Conservation (phyloP, 1,284 basidiomycete genomes). For the Pterulicium gracile region DNA sequence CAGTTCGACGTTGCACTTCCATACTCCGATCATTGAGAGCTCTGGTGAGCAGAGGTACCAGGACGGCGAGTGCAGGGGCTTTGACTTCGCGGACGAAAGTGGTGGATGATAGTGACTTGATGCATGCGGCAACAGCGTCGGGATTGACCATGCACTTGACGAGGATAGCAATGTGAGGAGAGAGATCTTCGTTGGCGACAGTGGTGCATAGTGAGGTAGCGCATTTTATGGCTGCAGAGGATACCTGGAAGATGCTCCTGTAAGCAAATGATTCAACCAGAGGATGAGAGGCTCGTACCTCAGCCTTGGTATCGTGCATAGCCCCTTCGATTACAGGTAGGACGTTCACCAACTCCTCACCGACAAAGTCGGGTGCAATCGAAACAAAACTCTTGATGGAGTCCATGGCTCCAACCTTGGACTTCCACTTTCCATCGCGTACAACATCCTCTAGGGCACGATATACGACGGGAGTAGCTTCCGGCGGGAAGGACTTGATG, state of each 20-base stretch:
- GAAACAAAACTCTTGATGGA: slow-evolving; percentile 68
- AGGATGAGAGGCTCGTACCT: slow-evolving; percentile 40
- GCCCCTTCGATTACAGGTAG: slow-evolving; percentile 84
- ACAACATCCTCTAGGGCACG: slow-evolving; percentile 63
- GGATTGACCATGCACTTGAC: slow-evolving; percentile 96
- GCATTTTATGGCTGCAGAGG: slow-evolving; percentile 82
- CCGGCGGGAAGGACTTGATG: slow-evolving; percentile 77
- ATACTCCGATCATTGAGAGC: slow-evolving; percentile 95
- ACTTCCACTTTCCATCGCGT: slow-evolving; percentile 87
- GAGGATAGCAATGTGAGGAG: slow-evolving; percentile 82
- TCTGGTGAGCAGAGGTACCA: slow-evolving; percentile 87
- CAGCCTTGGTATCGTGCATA: slow-evolving; percentile 97
- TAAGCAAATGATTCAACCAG: slow-evolving; percentile 5
- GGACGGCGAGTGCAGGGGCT: slow-evolving; percentile 89
- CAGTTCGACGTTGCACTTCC: slow-evolving; percentile 83
- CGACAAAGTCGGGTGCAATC: slow-evolving; percentile 73
- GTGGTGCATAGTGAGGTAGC: slow-evolving; percentile 90
- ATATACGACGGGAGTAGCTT: slow-evolving; percentile 72
- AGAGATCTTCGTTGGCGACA: slow-evolving; percentile 90
- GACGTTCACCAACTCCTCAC: slow-evolving; percentile 72
- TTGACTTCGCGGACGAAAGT: slow-evolving; percentile 98
- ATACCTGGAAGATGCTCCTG: slow-evolving; percentile 47
- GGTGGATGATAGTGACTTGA: slow-evolving; percentile 90
- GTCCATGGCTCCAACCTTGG: slow-evolving; percentile 91
- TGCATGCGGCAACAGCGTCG: slow-evolving; percentile 79